These are phyloP conservation scores for Aspergillus sp. DNA, from an alignment of 2,329 filamentous ascomycete species.

Conservation along the genomic window DNA sequence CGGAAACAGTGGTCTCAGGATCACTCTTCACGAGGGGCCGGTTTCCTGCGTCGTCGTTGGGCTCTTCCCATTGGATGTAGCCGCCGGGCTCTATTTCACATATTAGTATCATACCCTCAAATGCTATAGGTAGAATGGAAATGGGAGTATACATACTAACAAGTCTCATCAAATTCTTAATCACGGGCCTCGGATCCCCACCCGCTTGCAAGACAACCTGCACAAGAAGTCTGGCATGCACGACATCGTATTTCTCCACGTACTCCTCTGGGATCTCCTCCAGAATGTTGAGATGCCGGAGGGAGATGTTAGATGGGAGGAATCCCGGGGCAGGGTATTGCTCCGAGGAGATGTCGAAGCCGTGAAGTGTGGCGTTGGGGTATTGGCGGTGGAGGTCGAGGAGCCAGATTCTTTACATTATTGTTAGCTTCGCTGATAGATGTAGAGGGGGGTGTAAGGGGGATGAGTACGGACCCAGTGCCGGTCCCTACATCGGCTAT, in stretches of 20 bases:
- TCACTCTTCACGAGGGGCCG: background rate
- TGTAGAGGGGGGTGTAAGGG: too few species aligned
- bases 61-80: background rate
- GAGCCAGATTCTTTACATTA: constrained; percentile 12
- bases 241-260: constrained; percentile 25
- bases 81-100: background rate
- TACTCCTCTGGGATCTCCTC: constrained; percentile 18
- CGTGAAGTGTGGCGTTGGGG: constrained; percentile 16
- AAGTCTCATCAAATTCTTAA: background rate
- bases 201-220: background rate
- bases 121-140: background rate
- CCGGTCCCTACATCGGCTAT: constrained; percentile 26
- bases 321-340: constrained; percentile 12
- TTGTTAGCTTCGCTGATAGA: background rate
- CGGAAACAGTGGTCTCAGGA: background rate
- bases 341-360: constrained; percentile 18
- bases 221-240: constrained; percentile 21
- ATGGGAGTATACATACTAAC: background rate
- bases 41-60: background rate
- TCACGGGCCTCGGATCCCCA: background rate
- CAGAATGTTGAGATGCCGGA: constrained; percentile 19
- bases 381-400: constrained; percentile 8
- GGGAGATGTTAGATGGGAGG: constrained; percentile 13
- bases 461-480: constrained; percentile 5
- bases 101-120: background rate